A percentile compares a stretch with the other conserved stretches of the same genome.
Evolutionary conservation across 202 grass and related monocot genomes (phyloP).

Genomic region (Setaria italica): DNA sequence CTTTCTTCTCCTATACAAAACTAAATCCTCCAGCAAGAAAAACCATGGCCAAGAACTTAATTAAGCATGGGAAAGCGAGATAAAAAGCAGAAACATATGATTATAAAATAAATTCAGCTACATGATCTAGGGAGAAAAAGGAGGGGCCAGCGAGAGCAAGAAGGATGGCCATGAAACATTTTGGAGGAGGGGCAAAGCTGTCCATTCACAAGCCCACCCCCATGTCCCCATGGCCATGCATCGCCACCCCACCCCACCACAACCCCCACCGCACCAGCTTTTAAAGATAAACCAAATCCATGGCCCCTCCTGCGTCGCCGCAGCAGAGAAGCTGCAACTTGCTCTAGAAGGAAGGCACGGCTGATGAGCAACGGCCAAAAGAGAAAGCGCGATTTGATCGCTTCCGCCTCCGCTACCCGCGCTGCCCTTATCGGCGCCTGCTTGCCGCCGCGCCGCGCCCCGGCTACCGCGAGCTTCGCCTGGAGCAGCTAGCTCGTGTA

Average conservation of each 20-base stretch:
- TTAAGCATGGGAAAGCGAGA: background rate
- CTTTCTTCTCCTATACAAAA: conserved; percentile 5
- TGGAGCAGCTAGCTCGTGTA: conserved; percentile 32
- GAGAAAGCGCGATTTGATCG: conserved; percentile 28
- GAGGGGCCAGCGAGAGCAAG: background rate
- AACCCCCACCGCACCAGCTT: conserved; percentile 38
- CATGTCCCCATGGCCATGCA: conserved; percentile 5
- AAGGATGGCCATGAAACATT: background rate
- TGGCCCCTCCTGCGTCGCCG: background rate
- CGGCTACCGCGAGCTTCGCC: background rate
- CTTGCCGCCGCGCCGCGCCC: background rate
- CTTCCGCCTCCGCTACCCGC: background rate
- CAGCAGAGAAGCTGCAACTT: conserved; percentile 22
- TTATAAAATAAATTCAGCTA: conserved; percentile 24
- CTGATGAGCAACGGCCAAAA: conserved; percentile 13
- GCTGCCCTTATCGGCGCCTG: background rate
- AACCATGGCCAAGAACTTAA: background rate
- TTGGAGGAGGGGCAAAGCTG: conserved; percentile 13
- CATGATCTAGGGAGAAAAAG: background rate
- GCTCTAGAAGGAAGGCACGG: conserved; percentile 8
- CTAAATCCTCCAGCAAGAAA: background rate
- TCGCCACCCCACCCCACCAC: conserved; percentile 35
- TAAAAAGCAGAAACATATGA: background rate
- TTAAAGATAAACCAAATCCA: conserved; percentile 57
- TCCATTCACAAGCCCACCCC: conserved; percentile 37